phyloP scores from a whole-genome alignment of 768 basidiomycete species.

The Termitomyces eurrhizus region DNA sequence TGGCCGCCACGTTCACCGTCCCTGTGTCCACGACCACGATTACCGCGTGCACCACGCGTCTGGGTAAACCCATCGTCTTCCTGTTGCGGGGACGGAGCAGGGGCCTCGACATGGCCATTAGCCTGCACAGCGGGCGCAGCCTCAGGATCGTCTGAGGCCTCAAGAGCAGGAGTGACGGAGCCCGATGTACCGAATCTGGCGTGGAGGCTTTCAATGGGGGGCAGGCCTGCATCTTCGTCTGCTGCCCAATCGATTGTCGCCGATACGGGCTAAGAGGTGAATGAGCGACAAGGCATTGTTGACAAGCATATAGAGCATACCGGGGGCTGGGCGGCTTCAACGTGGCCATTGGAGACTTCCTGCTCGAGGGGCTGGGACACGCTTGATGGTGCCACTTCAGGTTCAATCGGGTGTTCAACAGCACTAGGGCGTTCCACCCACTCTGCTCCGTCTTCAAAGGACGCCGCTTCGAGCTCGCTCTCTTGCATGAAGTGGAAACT shows the following conservation, averaged over 20 bases:
- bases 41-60: slow-evolving; percentile 42
- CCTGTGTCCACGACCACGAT: slow-evolving; percentile 38
- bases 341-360: slow-evolving; percentile 15
- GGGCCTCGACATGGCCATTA: slow-evolving; percentile 26
- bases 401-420: slow-evolving; percentile 21
- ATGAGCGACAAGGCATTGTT: neutral
- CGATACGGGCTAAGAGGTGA: slow-evolving; percentile 11
- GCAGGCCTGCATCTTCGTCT: slow-evolving; percentile 75
- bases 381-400: slow-evolving; percentile 19
- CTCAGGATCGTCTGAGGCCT: slow-evolving; percentile 20
- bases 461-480: slow-evolving; percentile 63
- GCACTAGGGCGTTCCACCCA: slow-evolving; percentile 51
- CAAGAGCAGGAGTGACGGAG: slow-evolving; percentile 55
- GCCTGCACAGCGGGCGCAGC: slow-evolving; percentile 21
- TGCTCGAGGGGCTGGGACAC: slow-evolving; percentile 13
- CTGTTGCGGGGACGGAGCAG: slow-evolving; percentile 16
- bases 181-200: slow-evolving; percentile 75
- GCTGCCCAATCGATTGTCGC: slow-evolving; percentile 77
- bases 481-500: slow-evolving; percentile 81
- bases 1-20: slow-evolving; percentile 22
- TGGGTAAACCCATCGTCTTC: slow-evolving; percentile 67
- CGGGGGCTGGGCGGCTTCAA: slow-evolving; percentile 12
- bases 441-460: slow-evolving; percentile 51
- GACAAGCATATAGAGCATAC: slow-evolving; percentile 1
- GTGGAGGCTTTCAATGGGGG: slow-evolving; percentile 73